Evolutionary conservation across 257 asterid genomes (phyloP).

Genomic region (Leptodermis oblonga): DNA sequence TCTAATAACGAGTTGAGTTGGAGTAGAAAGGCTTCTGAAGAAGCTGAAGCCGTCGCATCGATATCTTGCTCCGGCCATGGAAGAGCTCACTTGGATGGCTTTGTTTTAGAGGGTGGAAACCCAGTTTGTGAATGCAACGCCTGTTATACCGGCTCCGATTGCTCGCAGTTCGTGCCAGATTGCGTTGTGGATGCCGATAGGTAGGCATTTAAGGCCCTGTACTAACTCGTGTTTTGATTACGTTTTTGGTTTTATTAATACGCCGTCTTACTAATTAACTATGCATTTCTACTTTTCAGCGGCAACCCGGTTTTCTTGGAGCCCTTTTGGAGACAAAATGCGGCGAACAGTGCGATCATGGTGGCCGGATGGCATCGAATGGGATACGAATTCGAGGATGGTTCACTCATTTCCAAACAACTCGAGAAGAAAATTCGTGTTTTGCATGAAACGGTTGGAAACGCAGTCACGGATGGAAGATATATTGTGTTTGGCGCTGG

Average conservation of each 20-base stretch:
- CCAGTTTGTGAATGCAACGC: constrained; percentile 53
- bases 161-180: constrained; percentile 27
- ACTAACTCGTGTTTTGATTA: too few species aligned
- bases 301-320: constrained; percentile 32
- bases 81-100: constrained; percentile 47
- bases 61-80: constrained; percentile 61
- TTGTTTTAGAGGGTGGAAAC: constrained; percentile 14
- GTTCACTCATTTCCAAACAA: constrained; percentile 27
- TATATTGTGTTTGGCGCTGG: constrained; percentile 59
- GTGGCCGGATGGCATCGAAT: constrained; percentile 79
- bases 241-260: too few species aligned
- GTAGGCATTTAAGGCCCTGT: too few species aligned
- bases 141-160: constrained; percentile 49
- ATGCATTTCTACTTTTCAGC: constrained; percentile 8
- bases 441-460: constrained; percentile 38
- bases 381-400: constrained; percentile 40
- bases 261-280: too few species aligned
- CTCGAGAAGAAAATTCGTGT: constrained; percentile 41
- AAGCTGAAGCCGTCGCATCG: constrained; percentile 53
- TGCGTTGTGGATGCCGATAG: constrained; percentile 49
- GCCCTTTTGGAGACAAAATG: constrained; percentile 31
- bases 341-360: constrained; percentile 47
- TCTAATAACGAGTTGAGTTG: constrained; percentile 32
- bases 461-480: constrained; percentile 48
- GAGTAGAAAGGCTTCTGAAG: constrained; percentile 47